Percentiles rank a stretch among this genome's conserved stretches.
Evolutionary conservation across 257 asterid genomes (phyloP).

Genomic region (Misopates orontium): DNA sequence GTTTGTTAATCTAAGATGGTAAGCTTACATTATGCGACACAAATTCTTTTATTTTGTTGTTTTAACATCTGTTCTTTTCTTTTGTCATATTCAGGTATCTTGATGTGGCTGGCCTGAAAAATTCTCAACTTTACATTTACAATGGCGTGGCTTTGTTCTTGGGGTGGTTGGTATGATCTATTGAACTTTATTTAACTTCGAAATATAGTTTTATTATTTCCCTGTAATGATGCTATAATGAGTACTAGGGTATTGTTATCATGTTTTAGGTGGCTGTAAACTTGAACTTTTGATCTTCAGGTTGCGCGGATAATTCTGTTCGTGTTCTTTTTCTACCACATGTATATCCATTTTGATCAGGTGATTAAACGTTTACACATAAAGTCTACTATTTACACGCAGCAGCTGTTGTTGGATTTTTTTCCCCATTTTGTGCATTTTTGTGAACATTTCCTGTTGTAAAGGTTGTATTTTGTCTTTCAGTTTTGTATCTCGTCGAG

Average conservation of each 20-base stretch:
- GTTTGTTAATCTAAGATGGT: slow-evolving; percentile 92
- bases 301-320: slow-evolving; percentile 80
- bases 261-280: slow-evolving; percentile 17
- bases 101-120: slow-evolving; percentile 74
- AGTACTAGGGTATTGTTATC: background rate
- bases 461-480: background rate
- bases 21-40: slow-evolving; percentile 22
- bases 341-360: slow-evolving; percentile 79
- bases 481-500: background rate
- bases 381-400: background rate
- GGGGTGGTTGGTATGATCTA: slow-evolving; percentile 87
- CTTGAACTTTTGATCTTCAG: slow-evolving; percentile 46
- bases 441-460: background rate
- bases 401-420: too few species aligned
- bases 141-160: slow-evolving; percentile 87
- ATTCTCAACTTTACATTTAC: slow-evolving; percentile 58
- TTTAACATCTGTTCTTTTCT: slow-evolving; percentile 17
- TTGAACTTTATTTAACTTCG: slow-evolving; percentile 24
- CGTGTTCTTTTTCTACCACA: slow-evolving; percentile 70
- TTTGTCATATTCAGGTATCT: slow-evolving; percentile 57
- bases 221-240: background rate
- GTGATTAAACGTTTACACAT: slow-evolving; percentile 37
- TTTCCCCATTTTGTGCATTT: background rate
- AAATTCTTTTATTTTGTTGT: slow-evolving; percentile 10
- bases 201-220: background rate